A percentile compares a stretch with the other conserved stretches of the same genome.
Evolutionary conservation across 2,329 filamentous ascomycete species (phyloP).

Genomic region (Aspergillus niger): DNA sequence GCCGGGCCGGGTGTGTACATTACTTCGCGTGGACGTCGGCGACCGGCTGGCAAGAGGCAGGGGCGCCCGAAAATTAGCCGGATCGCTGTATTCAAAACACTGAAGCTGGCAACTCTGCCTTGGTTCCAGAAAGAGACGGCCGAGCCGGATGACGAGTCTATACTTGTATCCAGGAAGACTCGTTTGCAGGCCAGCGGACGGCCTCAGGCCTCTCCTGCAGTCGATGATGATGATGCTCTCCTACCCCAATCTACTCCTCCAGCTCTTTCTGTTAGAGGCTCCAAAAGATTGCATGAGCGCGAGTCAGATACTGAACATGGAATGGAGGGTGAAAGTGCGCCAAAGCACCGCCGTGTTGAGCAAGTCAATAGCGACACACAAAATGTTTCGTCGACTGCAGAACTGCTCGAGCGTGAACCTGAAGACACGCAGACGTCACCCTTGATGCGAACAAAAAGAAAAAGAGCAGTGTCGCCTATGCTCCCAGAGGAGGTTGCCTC

Average conservation of each 20-base stretch:
- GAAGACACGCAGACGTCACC: background rate
- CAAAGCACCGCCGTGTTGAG: constrained; percentile 25
- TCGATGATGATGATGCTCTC: background rate
- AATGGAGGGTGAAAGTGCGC: background rate
- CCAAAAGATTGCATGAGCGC: constrained; percentile 15
- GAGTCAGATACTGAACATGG: constrained; percentile 6
- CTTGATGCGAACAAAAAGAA: constrained; percentile 1
- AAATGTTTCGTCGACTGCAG: background rate
- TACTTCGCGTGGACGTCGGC: constrained; percentile 41
- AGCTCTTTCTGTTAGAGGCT: background rate
- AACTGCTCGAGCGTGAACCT: background rate
- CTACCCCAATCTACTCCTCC: background rate
- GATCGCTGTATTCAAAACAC: constrained; percentile 44
- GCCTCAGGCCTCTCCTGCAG: background rate
- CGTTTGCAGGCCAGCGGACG: background rate
- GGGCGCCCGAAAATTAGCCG: constrained; percentile 43
- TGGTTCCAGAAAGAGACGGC: constrained; percentile 36
- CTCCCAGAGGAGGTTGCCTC: background rate
- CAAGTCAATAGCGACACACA: constrained; percentile 11
- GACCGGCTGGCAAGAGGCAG: constrained; percentile 39
- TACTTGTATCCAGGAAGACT: background rate
- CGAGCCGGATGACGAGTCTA: constrained; percentile 3
- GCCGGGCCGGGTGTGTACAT: constrained; percentile 43
- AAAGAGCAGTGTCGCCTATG: constrained; percentile 6
- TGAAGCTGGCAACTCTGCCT: constrained; percentile 34